Percentiles rank a stretch among this genome's conserved stretches.
Conservation (phyloP, 257 asterid genomes). For the Mitragyna speciosa region DNA sequence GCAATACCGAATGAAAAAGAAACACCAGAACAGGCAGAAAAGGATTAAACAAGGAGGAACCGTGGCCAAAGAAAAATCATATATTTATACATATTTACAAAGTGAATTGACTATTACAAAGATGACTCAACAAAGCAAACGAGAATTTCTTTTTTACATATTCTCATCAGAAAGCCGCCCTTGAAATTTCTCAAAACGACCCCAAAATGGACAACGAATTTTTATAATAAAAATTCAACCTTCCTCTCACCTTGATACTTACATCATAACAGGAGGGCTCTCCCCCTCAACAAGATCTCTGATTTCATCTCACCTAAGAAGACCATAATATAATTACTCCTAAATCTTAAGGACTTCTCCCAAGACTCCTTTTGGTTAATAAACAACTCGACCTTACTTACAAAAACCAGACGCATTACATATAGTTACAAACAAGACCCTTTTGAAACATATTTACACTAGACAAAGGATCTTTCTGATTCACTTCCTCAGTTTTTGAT, state of each 20-base stretch:
- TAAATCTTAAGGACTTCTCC: slow-evolving; percentile 4
- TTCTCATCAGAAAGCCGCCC: slow-evolving; percentile 35
- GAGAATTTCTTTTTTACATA: slow-evolving; percentile 32
- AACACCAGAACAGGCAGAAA: background rate
- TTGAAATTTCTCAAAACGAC: slow-evolving; percentile 36
- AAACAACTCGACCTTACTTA: slow-evolving; percentile 45
- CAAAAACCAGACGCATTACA: slow-evolving; percentile 21
- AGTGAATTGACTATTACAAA: slow-evolving; percentile 26
- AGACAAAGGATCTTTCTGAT: slow-evolving; percentile 28
- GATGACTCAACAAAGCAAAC: slow-evolving; percentile 34
- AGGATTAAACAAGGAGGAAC: background rate
- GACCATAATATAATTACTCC: slow-evolving; percentile 17
- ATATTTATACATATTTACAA: slow-evolving; percentile 34
- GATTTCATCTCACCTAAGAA: slow-evolving; percentile 8
- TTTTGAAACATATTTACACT: slow-evolving; percentile 50
- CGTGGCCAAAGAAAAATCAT: background rate
- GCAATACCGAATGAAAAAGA: background rate
- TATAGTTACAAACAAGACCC: slow-evolving; percentile 47
- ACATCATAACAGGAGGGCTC: slow-evolving; percentile 48
- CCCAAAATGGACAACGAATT: slow-evolving; percentile 32
- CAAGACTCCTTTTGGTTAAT: slow-evolving; percentile 27
- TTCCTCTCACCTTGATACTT: slow-evolving; percentile 50
- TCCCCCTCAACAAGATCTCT: slow-evolving; percentile 24
- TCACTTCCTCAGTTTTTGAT: background rate
- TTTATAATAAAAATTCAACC: slow-evolving; percentile 12